Percentiles rank a stretch among this genome's conserved stretches.
phyloP scores from a whole-genome alignment of 176 grass and related monocot species.

The Carex pumila region DNA sequence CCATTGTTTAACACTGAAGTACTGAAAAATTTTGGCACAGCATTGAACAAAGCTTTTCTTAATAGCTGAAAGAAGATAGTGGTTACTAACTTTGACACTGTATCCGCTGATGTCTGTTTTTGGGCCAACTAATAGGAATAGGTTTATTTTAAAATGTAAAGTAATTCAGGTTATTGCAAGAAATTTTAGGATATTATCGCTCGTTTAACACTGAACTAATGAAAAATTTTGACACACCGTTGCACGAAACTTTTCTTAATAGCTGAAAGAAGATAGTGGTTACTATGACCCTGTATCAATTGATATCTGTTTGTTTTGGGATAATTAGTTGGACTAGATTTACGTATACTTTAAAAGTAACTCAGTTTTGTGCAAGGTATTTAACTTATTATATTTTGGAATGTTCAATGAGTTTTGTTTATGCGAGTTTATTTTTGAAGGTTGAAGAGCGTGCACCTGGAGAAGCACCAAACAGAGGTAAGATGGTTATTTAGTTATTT shows the following conservation, averaged over 20 bases:
- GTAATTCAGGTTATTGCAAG: not conserved
- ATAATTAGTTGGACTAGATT: not conserved
- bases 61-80: not conserved
- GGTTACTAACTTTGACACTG: not conserved
- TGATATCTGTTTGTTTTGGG: not conserved
- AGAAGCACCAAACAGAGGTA: constrained; percentile 23
- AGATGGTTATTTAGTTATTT: constrained; percentile 19
- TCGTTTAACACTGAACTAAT: not conserved
- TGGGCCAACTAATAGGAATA: not conserved
- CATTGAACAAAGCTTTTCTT: not conserved
- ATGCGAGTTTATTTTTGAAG: constrained; percentile 10
- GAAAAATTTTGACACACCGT: not conserved
- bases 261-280: not conserved
- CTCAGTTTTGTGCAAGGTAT: too few species aligned
- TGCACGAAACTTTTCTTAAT: not conserved
- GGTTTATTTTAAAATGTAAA: not conserved
- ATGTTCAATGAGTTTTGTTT: not conserved
- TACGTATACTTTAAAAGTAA: not conserved
- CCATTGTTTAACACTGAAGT: not conserved
- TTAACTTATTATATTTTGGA: not conserved
- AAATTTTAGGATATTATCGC: not conserved
- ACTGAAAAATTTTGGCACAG: not conserved
- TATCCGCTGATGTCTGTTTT: not conserved
- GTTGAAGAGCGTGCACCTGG: constrained; percentile 12
- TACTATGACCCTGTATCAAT: not conserved